phyloP scores from a whole-genome alignment of 2,329 filamentous ascomycete species.

The Xylaria polymorpha region DNA sequence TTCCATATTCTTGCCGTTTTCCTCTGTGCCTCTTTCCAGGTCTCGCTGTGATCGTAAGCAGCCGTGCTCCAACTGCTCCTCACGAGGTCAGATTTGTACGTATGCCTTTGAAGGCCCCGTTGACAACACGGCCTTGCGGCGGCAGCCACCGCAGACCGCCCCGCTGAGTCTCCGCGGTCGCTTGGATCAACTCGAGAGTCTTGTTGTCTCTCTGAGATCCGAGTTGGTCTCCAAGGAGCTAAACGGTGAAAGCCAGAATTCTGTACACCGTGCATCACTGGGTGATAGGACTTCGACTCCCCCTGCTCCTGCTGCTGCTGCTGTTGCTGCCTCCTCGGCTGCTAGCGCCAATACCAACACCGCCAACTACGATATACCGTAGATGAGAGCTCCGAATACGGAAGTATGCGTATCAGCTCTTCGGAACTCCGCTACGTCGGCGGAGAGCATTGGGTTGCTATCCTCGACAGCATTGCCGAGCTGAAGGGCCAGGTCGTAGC shows the following conservation, averaged over 20 bases:
- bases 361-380: not conserved
- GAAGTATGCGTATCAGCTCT: conserved; percentile 11
- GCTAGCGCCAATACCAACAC: not conserved
- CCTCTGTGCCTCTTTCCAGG: not conserved
- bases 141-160: not conserved
- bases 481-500: not conserved
- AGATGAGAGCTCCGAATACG: conserved; percentile 12
- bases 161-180: not conserved
- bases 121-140: not conserved
- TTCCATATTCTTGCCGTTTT: not conserved
- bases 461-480: conserved; percentile 23
- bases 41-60: conserved; percentile 12
- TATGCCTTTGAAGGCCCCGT: conserved; percentile 11
- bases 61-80: conserved; percentile 12
- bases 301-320: not conserved
- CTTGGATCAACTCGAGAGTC: conserved; percentile 14
- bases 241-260: not conserved
- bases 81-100: conserved; percentile 3
- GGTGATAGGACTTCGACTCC: not conserved
- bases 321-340: too few relatives aligned
- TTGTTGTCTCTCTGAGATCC: conserved; percentile 13
- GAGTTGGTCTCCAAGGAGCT: not conserved
- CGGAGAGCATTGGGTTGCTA: conserved; percentile 12
- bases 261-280: not conserved
- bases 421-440: conserved; percentile 9